Evolutionary conservation across 768 basidiomycete species (phyloP), one percentile per base, ranked within the genome.

Genomic region (Tubosaeta sp.): DNA sequence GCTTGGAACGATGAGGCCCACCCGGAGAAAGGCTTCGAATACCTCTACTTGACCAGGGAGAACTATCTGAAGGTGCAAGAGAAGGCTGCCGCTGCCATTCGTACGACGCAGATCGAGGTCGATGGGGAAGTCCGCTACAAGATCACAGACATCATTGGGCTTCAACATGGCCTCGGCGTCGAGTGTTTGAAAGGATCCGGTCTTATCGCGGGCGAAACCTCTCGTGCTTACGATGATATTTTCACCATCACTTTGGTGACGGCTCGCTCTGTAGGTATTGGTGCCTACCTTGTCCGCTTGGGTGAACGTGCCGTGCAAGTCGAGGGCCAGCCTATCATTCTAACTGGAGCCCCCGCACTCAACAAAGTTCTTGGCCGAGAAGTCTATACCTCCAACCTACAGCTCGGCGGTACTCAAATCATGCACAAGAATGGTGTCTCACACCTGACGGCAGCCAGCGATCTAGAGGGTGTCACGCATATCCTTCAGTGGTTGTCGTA

Each of bases 371-470:
- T 99, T 39, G 97, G 97, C 55, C 89, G 97, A 45, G 97, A 98
- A 70, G 97, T 99, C 43, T 98, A 99, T 70, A 97, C 97, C 9
- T 97, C 94, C 50, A 98, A 98, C 71, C 72, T 99, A 60, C 97
- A 98, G 70, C 89, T 99, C 54, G 97, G 97, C 57, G 97, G 97
- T 50, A 98, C 97, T n/a, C 97, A 99, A 66, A 98, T 99, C 77
- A 98, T 99, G 97, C 90, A 93, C 83, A 97, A 97, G 83, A 99
- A 99, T 66, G 97, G 97, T 72, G 91, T 98, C 50, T 97, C 95
- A 5, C 97, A 99, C 68, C 75, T 98, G 53, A 95, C 92, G 4
- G 95, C 97, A 32, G 83, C 83, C 62, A 97, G 93, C 67, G 97
- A 99, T 67, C 75, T 99, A 32, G 91, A 98, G 70, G 97, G 97